phyloP scores from a whole-genome alignment of 1,284 basidiomycete genomes.

The Cutaneotrichosporon cyanovorans region DNA sequence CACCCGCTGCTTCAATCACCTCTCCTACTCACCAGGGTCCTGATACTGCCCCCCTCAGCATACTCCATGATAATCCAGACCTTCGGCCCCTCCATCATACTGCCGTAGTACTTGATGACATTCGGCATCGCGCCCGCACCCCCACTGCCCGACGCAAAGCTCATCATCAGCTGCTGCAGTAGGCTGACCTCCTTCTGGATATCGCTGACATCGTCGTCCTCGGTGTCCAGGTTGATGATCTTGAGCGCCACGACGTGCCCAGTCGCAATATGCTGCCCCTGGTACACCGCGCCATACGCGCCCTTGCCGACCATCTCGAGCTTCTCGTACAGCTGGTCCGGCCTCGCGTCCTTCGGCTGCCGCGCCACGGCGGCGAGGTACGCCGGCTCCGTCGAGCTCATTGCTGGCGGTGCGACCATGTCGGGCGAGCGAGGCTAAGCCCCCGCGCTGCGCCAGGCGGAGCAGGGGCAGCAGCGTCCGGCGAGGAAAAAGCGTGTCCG shows the following conservation, averaged over 20 bases:
- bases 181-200: conserved; percentile 95
- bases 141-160: conserved; percentile 42
- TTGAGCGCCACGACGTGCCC: conserved; percentile 89
- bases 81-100: conserved; percentile 85
- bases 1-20: no score
- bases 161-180: conserved; percentile 64
- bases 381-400: conserved; percentile 29
- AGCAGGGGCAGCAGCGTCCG: no score
- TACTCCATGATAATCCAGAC: conserved; percentile 99
- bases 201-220: conserved; percentile 92
- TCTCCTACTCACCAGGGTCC: conserved; percentile 67
- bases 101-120: conserved; percentile 92
- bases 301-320: conserved; percentile 83
- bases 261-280: conserved; percentile 73
- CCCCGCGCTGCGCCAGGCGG: no score
- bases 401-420: neutral
- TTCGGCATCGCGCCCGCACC: conserved; percentile 50
- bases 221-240: conserved; percentile 96
- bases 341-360: conserved; percentile 39
- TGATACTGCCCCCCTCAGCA: conserved; percentile 89
- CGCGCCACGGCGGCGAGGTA: conserved; percentile 32
- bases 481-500: no score
- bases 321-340: conserved; percentile 47
- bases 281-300: conserved; percentile 92
- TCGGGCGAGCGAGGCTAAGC: neutral